These are phyloP conservation scores for Collybia nuda DNA, from an alignment of 768 basidiomycete species.

Conservation along the genomic window DNA sequence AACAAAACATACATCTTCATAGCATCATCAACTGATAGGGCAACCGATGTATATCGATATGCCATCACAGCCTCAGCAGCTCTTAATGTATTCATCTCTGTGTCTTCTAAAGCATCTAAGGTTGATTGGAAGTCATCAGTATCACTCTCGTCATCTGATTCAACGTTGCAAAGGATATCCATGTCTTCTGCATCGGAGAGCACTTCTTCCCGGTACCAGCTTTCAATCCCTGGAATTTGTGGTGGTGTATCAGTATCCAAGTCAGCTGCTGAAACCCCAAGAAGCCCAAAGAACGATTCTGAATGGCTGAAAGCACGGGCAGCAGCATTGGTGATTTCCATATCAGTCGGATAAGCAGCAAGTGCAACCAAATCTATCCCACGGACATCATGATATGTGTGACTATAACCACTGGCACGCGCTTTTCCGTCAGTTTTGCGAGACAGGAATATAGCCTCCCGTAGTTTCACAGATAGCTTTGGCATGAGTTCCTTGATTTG, in stretches of 20 bases:
- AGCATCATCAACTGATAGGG: too few species aligned
- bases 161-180: too few species aligned
- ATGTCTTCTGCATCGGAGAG: too few species aligned
- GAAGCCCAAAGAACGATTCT: constrained; percentile 15
- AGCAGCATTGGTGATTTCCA: constrained; percentile 17
- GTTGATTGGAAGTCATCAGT: too few species aligned
- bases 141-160: too few species aligned
- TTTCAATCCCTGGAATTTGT: background rate
- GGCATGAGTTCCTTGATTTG: constrained; percentile 27
- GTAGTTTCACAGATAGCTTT: constrained; percentile 21
- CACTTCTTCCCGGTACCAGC: background rate
- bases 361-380: constrained; percentile 17
- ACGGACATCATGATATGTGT: constrained; percentile 23
- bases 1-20: too few species aligned
- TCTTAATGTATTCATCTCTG: too few species aligned
- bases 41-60: too few species aligned
- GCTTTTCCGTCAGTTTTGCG: constrained; percentile 15
- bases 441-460: constrained; percentile 14
- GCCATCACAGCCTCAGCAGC: too few species aligned
- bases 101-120: too few species aligned
- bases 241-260: background rate
- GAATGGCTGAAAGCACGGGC: constrained; percentile 17
- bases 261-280: constrained; percentile 14
- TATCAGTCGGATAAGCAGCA: constrained; percentile 17
- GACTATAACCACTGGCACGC: constrained; percentile 21